Base-by-base conservation (phyloP, 305 asterid species). In the Rubia balearica region DNA sequence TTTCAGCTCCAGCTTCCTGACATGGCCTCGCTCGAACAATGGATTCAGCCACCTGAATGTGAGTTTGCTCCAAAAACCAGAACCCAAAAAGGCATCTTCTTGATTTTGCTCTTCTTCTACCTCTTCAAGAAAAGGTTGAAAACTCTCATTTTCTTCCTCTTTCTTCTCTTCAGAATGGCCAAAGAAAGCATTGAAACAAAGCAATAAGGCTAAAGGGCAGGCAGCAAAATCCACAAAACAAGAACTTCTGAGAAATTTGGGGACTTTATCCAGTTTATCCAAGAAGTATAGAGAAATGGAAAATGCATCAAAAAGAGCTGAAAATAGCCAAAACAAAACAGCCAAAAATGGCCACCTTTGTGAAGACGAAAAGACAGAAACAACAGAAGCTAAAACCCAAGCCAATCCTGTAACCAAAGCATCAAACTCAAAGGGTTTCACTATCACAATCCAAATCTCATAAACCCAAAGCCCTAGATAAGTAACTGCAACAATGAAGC, bases 21-120 rank as follows among this genome's bases (percentile, higher is more conserved):
- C 21, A 64, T 60, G 84, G 1, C 98, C 98, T 68, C 71, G 82
- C 36, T 78, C 74, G 64, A 91, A 89, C 19, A 91, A 72, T 41
- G 91, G 96, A 82, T 88, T 91, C 19, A 89, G 89, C 98, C 98
- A 91, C 75, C 71, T 81, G 62, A 91, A 89, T 49, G 88, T 83
- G 61, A 88, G 73, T 21, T 68, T 82, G 70, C 91, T 88, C 98
- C 96, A 89, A 64, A 87, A 78, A 65, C 96, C 89, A 63, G 98
- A 84, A 41, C 59, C 71, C 0, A 92, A 89, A 79, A 81, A 83
- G 5, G 85, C 83, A 74, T 82, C 88, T 71, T 64, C 41, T 8
- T 4, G 6, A 4, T 16, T 45, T 51, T 60, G 59, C 12, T 63
- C 68, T 27, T 27, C 30, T 27, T 27, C 30, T 27, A 27, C 30